Evolutionary conservation across 805 yeast genomes (phyloP).

Genomic region (Metschnikowia shivogae): DNA sequence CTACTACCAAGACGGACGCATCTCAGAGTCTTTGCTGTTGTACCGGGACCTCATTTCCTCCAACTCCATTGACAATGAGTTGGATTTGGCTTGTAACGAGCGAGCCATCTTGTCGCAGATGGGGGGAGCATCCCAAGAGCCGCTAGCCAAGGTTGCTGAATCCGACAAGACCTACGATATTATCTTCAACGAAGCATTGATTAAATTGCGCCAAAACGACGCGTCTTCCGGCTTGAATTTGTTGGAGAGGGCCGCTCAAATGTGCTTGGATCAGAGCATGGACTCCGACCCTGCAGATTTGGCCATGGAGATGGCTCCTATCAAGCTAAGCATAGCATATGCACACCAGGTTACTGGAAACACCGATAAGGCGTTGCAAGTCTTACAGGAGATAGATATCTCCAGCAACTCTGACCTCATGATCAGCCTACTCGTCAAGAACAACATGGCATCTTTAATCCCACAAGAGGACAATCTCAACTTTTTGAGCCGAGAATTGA

Average conservation of each 20-base stretch:
- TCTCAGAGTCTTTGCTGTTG: conserved; percentile 38
- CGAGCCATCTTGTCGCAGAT: conserved; percentile 61
- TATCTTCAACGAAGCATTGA: conserved; percentile 55
- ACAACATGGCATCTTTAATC: conserved; percentile 38
- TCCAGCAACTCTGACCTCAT: conserved; percentile 34
- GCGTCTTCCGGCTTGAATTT: conserved; percentile 36
- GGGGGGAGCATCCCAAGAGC: conserved; percentile 11
- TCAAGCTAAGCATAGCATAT: conserved; percentile 56
- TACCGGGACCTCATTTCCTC: conserved; percentile 40
- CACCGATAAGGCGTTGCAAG: conserved; percentile 6
- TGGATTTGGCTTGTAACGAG: conserved; percentile 61
- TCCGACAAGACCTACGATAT: conserved; percentile 48
- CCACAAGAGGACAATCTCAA: conserved; percentile 13
- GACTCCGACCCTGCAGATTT: conserved; percentile 42
- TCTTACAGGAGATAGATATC: conserved; percentile 18
- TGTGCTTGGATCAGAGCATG: conserved; percentile 35
- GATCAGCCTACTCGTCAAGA: conserved; percentile 39
- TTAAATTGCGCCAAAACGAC: conserved; percentile 41
- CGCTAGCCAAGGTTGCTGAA: conserved; percentile 8
- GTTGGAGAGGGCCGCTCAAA: conserved; percentile 43
- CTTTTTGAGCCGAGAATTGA: conserved; percentile 31
- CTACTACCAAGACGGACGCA: conserved; percentile 45
- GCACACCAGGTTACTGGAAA: conserved; percentile 32
- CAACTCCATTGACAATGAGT: conserved; percentile 38
- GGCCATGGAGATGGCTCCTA: conserved; percentile 53